phyloP scores from a whole-genome alignment of 202 grass and related monocot genomes.

The Cymbopogon flexuosus region DNA sequence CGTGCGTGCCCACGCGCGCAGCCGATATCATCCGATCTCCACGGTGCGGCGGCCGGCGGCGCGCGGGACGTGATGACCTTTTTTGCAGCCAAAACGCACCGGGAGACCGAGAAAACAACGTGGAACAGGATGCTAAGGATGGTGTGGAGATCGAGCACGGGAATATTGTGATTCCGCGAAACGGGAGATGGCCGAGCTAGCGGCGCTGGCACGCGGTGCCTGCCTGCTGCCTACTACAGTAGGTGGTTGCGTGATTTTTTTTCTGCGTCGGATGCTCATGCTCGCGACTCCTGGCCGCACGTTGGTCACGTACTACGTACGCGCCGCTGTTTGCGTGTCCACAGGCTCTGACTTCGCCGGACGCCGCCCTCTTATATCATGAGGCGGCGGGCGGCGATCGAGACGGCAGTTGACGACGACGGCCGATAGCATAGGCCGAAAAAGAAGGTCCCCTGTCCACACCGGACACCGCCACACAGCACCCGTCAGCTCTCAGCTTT shows the following conservation, averaged over 20 bases:
- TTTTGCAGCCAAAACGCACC: background rate
- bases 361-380: background rate
- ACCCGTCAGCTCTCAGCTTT: background rate
- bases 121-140: too few relatives aligned
- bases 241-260: background rate
- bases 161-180: too few relatives aligned
- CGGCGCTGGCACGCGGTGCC: too few relatives aligned
- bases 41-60: background rate
- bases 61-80: background rate
- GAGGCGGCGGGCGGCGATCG: background rate
- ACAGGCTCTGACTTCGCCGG: background rate
- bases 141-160: too few relatives aligned
- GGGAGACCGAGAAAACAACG: background rate
- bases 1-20: too few relatives aligned
- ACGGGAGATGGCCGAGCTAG: too few relatives aligned
- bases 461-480: too few relatives aligned
- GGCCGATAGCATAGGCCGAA: background rate
- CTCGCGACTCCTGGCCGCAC: background rate
- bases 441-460: background rate
- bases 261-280: background rate
- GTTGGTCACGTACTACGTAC: background rate
- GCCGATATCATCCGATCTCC: too few relatives aligned
- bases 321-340: background rate
- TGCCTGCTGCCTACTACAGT: too few relatives aligned
- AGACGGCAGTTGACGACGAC: background rate